phyloP scores from a whole-genome alignment of 2,329 filamentous ascomycete species.

The Colletotrichum sublineola region DNA sequence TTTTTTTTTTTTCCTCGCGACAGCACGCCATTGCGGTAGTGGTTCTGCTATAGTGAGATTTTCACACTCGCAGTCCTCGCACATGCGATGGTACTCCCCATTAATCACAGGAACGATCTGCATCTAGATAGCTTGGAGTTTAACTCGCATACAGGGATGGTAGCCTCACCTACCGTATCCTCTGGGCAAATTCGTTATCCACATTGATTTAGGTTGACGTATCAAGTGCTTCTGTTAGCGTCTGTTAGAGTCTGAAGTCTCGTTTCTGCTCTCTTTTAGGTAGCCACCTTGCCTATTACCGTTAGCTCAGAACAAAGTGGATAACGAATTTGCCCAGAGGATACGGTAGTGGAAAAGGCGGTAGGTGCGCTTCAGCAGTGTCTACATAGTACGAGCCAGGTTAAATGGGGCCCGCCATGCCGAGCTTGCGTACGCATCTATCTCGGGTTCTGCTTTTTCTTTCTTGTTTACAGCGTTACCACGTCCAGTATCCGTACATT shows the following conservation, averaged over 20 bases:
- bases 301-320: too few relatives aligned
- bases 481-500: neutral
- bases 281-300: too few relatives aligned
- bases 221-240: too few relatives aligned
- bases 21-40: constrained; percentile 7
- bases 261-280: too few relatives aligned
- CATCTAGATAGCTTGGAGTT: neutral
- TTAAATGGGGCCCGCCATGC: constrained; percentile 8
- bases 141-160: neutral
- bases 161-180: neutral
- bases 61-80: constrained; percentile 5
- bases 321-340: too few relatives aligned
- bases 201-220: too few relatives aligned
- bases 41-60: neutral
- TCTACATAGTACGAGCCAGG: constrained; percentile 3
- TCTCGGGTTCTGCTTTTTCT: constrained; percentile 15
- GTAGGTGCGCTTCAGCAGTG: neutral
- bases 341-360: neutral
- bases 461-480: neutral
- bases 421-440: constrained; percentile 26
- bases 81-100: constrained; percentile 1
- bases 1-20: too few relatives aligned
- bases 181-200: too few relatives aligned
- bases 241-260: too few relatives aligned
- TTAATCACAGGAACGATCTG: neutral